Percentiles rank a stretch among this genome's conserved stretches.
Evolutionary conservation across 345 rosid species (phyloP).

Genomic region (Triadica sebifera): DNA sequence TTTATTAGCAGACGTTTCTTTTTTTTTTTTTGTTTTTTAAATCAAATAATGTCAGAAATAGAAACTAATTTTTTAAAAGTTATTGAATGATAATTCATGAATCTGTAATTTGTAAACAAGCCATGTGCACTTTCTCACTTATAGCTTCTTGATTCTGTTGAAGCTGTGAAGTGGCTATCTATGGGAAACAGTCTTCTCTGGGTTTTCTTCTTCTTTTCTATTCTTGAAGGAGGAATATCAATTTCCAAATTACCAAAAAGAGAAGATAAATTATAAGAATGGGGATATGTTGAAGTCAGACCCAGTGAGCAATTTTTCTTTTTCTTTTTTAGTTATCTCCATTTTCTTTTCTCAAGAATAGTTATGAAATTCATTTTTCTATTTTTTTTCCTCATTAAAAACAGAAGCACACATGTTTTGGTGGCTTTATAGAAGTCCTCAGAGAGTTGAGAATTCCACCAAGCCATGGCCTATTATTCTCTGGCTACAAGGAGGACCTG

Average conservation of each 20-base stretch:
- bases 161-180: slow-evolving; percentile 7
- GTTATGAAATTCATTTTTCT: background rate
- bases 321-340: background rate
- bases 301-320: slow-evolving; percentile 51
- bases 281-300: slow-evolving; percentile 94
- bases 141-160: background rate
- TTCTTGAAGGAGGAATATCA: slow-evolving; percentile 31
- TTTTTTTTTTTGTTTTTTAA: background rate
- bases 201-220: slow-evolving; percentile 27
- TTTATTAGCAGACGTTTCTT: background rate
- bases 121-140: no score
- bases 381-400: background rate
- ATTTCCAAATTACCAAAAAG: slow-evolving; percentile 26
- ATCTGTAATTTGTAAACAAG: background rate
- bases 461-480: slow-evolving; percentile 93
- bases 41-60: background rate
- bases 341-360: no score
- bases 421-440: slow-evolving; percentile 85
- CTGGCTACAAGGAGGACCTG: slow-evolving; percentile 99
- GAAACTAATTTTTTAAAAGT: background rate
- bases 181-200: slow-evolving; percentile 47
- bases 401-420: slow-evolving; percentile 93
- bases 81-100: no score
- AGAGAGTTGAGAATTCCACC: slow-evolving; percentile 69
- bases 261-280: slow-evolving; percentile 59